A percentile compares a stretch with the other conserved stretches of the same genome.
Evolutionary conservation across 306 rosid genomes (phyloP).

Genomic region (Ceratonia siliqua): DNA sequence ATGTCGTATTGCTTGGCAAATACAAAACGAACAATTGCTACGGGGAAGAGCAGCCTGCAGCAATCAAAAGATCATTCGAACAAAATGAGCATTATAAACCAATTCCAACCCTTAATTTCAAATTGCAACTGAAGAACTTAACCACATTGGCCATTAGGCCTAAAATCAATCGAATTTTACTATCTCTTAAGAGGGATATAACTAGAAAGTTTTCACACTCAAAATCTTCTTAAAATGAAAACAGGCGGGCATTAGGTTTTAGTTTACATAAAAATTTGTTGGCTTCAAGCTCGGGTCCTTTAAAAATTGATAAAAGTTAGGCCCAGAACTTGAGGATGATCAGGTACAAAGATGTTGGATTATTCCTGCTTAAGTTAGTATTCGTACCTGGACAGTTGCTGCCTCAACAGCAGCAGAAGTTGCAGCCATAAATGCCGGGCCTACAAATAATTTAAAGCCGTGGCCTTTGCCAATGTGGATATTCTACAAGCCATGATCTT

Average conservation of each 20-base stretch:
- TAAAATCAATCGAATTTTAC: background rate
- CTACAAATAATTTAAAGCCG: constrained; percentile 22
- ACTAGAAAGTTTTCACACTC: background rate
- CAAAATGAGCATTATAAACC: background rate
- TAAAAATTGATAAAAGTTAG: no score
- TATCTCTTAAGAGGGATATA: background rate
- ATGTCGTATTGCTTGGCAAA: constrained; percentile 34
- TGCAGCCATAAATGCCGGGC: constrained; percentile 36
- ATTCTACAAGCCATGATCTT: constrained; percentile 20
- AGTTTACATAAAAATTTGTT: no score
- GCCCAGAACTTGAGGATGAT: no score
- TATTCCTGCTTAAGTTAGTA: background rate
- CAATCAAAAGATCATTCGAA: background rate
- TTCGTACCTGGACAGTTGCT: constrained; percentile 36
- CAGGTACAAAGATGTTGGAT: background rate
- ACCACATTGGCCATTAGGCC: background rate
- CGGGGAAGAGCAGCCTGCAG: constrained; percentile 39
- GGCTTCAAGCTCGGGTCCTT: no score
- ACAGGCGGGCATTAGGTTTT: no score
- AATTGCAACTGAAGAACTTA: background rate
- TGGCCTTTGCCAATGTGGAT: background rate
- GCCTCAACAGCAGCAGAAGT: constrained; percentile 26
- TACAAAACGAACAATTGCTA: constrained; percentile 23
- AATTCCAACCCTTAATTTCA: background rate
- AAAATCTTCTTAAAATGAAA: background rate